Evolutionary conservation across 2,329 filamentous ascomycete species (phyloP).

Genomic region (Magnaporthiopsis poae): DNA sequence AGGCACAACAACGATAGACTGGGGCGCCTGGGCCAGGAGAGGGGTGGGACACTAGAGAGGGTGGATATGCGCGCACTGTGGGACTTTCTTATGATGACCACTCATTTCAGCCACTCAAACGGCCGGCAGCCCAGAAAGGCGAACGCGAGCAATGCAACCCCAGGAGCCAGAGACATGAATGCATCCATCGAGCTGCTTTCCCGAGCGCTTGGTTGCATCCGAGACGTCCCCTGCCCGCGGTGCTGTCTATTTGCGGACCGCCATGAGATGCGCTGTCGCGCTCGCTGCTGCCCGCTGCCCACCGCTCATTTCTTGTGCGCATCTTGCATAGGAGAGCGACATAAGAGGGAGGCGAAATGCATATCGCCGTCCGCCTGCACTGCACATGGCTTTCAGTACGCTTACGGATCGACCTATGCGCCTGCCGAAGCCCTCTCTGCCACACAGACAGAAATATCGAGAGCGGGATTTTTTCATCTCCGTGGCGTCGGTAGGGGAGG

Average conservation of each 20-base stretch:
- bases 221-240: background rate
- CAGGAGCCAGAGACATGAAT: background rate
- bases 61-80: background rate
- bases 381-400: background rate
- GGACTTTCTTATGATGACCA: background rate
- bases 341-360: background rate
- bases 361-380: background rate
- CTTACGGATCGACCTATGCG: background rate
- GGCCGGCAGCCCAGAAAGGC: background rate
- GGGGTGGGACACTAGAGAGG: background rate
- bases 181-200: background rate
- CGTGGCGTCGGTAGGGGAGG: background rate
- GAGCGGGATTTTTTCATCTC: background rate
- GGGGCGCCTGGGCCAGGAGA: background rate
- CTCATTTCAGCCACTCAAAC: slow-evolving; percentile 9
- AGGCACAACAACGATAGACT: background rate
- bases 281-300: background rate
- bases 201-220: background rate
- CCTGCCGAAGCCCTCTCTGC: too few relatives aligned
- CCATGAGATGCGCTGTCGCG: background rate
- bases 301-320: background rate
- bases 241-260: background rate
- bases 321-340: background rate
- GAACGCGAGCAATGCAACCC: background rate
- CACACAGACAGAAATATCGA: background rate